These are phyloP conservation scores for Globisporangium echinulatum DNA, from an alignment of 352 stramenopile species.

Conservation along the genomic window DNA sequence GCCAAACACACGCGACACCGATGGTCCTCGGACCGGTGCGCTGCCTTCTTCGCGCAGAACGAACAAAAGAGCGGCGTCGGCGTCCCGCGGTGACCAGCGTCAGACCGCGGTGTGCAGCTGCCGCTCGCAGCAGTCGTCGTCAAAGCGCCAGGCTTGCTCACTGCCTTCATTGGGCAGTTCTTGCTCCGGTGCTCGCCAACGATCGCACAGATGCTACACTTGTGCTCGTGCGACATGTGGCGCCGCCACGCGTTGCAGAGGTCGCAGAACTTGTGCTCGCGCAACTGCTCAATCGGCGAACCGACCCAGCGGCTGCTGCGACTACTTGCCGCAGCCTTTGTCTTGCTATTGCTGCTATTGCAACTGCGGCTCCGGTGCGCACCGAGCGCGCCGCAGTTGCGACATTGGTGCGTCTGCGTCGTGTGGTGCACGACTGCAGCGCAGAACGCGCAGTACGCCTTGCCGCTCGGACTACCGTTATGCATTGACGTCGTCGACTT, in stretches of 20 bases:
- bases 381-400: slow-evolving; percentile 42
- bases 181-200: slow-evolving; percentile 59
- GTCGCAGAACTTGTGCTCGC: slow-evolving; percentile 48
- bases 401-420: slow-evolving; percentile 55
- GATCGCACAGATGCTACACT: slow-evolving; percentile 55
- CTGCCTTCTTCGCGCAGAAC: slow-evolving; percentile 55
- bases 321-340: neutral
- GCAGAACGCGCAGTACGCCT: slow-evolving; percentile 59
- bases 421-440: slow-evolving; percentile 42
- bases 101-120: slow-evolving; percentile 8
- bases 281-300: slow-evolving; percentile 26
- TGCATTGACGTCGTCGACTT: neutral
- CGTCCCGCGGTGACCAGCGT: neutral
- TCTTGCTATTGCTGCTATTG: slow-evolving; percentile 7
- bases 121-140: neutral
- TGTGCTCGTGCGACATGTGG: slow-evolving; percentile 55
- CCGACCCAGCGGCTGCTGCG: slow-evolving; percentile 34
- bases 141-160: too few relatives aligned
- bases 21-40: slow-evolving; percentile 47
- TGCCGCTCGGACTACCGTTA: slow-evolving; percentile 13
- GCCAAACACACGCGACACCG: slow-evolving; percentile 52
- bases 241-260: slow-evolving; percentile 44
- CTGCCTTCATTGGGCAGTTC: slow-evolving; percentile 39
- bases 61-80: slow-evolving; percentile 26
- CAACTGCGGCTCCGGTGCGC: slow-evolving; percentile 56